Base-by-base conservation (phyloP, 1,284 basidiomycete genomes). In the Leccinum pachyderme region DNA sequence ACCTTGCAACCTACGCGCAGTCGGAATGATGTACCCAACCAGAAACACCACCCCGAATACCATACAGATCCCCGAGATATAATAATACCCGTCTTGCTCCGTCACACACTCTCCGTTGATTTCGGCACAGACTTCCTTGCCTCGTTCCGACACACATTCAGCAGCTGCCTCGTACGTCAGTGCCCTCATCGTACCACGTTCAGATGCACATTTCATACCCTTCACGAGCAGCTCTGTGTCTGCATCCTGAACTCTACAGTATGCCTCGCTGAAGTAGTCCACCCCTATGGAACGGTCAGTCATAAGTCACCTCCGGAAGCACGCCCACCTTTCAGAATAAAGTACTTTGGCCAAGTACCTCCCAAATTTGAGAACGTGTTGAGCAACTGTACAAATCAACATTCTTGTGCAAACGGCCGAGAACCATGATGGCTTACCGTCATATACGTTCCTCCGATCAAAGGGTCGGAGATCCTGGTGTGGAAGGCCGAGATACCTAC, bases 371-470 rank as follows among this genome's bases (percentile, higher is more conserved):
- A 89, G 61, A 98, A 93, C 6, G 97, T 99, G 71, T 98, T 98
- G 54, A 99, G 76, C 32, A 99, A 79, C 90, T 95, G 63, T 31
- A 37, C 48, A 51, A 53, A 35, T 47, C 55, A 61, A 32, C 61
- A 50, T 32, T 29, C 44, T 29, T 39, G 47, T 25, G 27, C 7
- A 48, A 52, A 53, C 49, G 6, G 12, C 22, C 7, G 32, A 27
- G 56, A 41, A 31, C 13, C 12, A 27, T 15, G 41, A 25, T 18
- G 6, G 67, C 86, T 71, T 68, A 93, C 93, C 13, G 95, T 98
- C 95, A 98, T 98, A 71, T 98, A 98, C 1, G 95, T 98, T 48
- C 95, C 97, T 29, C 97, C 97, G 58, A 99, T 98, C 13, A 98
- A 69, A 0, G 97, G 97, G 70, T 99, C 97, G 0, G 97, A 95